These are phyloP conservation scores for Decorospora gaudefroyi DNA, from an alignment of 2,329 filamentous ascomycete species.

Conservation along the genomic window DNA sequence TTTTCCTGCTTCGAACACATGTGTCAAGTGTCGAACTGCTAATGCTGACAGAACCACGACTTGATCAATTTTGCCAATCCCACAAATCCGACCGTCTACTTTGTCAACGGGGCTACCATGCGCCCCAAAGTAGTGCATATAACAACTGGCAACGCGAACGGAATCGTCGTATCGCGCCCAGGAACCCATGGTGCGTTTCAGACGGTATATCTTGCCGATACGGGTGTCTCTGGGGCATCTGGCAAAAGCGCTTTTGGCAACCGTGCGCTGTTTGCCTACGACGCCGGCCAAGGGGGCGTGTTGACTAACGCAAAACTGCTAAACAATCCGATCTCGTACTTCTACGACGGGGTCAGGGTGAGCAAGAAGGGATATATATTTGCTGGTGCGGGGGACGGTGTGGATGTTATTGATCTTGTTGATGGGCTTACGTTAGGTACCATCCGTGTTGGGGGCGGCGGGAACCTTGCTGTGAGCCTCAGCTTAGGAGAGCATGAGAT, in stretches of 20 bases:
- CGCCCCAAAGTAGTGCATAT: too few relatives aligned
- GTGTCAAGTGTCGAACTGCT: too few relatives aligned
- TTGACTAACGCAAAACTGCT: conserved; percentile 14
- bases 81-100: too few relatives aligned
- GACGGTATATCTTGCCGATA: too few relatives aligned
- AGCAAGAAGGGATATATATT: conserved; percentile 15
- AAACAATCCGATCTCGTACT: conserved; percentile 19
- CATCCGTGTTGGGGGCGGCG: conserved; percentile 18
- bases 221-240: too few relatives aligned
- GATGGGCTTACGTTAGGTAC: conserved; percentile 16
- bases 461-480: conserved; percentile 15
- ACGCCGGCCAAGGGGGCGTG: conserved; percentile 6
- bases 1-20: too few relatives aligned
- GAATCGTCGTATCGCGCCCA: too few relatives aligned
- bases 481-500: conserved; percentile 14
- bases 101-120: too few relatives aligned
- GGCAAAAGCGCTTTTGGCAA: conserved; percentile 14
- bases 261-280: conserved; percentile 15
- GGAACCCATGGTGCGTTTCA: too few relatives aligned
- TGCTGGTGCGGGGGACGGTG: conserved; percentile 17
- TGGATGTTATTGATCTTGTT: conserved; percentile 19
- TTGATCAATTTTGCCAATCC: too few relatives aligned
- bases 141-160: too few relatives aligned
- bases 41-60: too few relatives aligned
- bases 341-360: conserved; percentile 15